Base-by-base conservation (phyloP, 768 basidiomycete species). In the Tricholoma bakamatsutake region DNA sequence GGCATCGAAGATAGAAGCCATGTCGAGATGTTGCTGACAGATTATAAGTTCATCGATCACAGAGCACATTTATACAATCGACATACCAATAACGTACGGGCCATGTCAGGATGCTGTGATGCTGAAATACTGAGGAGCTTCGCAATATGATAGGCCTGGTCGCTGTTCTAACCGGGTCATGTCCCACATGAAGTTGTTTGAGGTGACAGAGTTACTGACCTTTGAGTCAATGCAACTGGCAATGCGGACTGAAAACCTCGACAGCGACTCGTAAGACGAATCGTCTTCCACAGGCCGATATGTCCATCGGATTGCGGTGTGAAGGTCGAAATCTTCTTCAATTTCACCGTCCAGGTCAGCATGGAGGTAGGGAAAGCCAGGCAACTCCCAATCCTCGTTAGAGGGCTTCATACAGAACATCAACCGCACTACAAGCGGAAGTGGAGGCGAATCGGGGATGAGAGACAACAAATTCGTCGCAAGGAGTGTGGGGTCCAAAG, bases 381-480 rank as follows among this genome's bases (percentile, higher is more conserved):
- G 82, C 27, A 81, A 70, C 56, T 89, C 87, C 88, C 88, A 91
- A 55, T 91, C 88, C n/a, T 90, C 85, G 57, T 83, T 80, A 10
- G 80, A 73, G 0, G 87, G 87, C 64, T 91, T 91, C 48, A 92
- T 72, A 64, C 88, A 90, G 61, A 90, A 87, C 80, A 90, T 85
- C 21, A 91, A 73, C 27, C 85, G 79, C 37, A 87, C 77, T 49
- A 87, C 76, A 12, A 89, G 78, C 5, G 80, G 72, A 5, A 91
- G 76, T 1, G 83, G 75, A 1, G 88, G 86, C 0, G 84, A 71
- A 42, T 82, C 74, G 9, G 85, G 82, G 15, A 88, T 80, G 27
- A 87, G 69, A 5, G 74, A 62, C 21, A 91, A 76, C 10, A 93
- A 71, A 54, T 83, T 75, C 53, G 77, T 77, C 1, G 88, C 88